Percentiles rank a stretch among this genome's conserved stretches.
These are phyloP conservation scores for Acrocalymma vagum DNA, from an alignment of 2,329 filamentous ascomycete species.

Conservation along the genomic window DNA sequence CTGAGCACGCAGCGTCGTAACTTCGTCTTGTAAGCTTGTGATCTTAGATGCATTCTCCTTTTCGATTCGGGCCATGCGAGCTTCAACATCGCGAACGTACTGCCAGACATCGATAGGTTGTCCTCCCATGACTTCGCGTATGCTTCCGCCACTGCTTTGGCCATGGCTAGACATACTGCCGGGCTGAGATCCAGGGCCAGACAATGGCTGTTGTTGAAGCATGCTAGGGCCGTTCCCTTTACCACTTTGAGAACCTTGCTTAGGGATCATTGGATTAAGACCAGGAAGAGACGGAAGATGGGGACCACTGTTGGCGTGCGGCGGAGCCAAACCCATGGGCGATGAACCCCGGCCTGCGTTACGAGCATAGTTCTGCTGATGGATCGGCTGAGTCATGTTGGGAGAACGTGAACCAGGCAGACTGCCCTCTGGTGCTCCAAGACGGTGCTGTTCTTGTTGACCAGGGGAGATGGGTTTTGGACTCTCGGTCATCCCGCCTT, in stretches of 20 bases:
- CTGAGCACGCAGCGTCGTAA: conserved; percentile 48
- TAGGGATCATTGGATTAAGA: conserved; percentile 44
- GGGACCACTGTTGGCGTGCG: conserved; percentile 50
- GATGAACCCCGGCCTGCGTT: conserved; percentile 66
- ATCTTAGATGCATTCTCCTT: conserved; percentile 59
- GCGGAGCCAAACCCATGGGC: conserved; percentile 54
- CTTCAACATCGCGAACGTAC: conserved; percentile 76
- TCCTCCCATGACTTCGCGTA: conserved; percentile 72
- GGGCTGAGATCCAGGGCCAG: conserved; percentile 55
- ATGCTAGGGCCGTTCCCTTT: conserved; percentile 48
- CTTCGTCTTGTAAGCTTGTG: conserved; percentile 53
- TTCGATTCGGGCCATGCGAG: conserved; percentile 54
- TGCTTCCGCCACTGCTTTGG: conserved; percentile 66
- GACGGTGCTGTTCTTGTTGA: conserved; percentile 60
- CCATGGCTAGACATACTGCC: conserved; percentile 62
- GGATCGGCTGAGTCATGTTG: conserved; percentile 70
- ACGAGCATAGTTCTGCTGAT: conserved; percentile 70
- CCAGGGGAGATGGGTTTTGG: conserved; percentile 84
- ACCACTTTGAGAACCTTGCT: conserved; percentile 40
- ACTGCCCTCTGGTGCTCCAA: conserved; percentile 60
- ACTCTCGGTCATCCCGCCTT: conserved; percentile 81
- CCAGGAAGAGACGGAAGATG: conserved; percentile 55
- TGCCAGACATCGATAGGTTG: conserved; percentile 67
- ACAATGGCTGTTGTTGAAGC: conserved; percentile 50
- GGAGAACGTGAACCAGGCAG: conserved; percentile 69